These are phyloP conservation scores for Trichoderma oligosporum DNA, from an alignment of 2,329 filamentous ascomycete species.

Conservation along the genomic window DNA sequence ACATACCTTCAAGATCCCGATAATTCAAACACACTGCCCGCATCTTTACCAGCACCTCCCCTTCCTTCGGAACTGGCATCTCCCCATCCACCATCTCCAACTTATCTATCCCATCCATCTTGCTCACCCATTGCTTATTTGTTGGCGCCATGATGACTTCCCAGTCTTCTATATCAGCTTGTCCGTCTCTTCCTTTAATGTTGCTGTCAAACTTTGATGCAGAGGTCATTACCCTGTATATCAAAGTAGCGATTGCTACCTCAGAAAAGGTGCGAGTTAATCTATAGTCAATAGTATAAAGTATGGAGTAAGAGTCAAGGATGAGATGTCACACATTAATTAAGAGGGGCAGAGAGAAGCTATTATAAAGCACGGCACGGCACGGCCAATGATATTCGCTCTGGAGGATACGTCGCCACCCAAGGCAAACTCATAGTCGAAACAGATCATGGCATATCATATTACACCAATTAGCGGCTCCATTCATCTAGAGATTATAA, in stretches of 20 bases:
- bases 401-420: not conserved
- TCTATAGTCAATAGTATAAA: too few relatives aligned
- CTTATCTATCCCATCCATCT: constrained; percentile 54
- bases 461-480: not conserved
- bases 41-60: constrained; percentile 51
- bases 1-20: constrained; percentile 46
- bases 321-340: too few relatives aligned
- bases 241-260: too few relatives aligned
- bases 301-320: too few relatives aligned
- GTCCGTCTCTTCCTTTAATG: not conserved
- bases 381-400: too few relatives aligned
- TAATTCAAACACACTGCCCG: constrained; percentile 47
- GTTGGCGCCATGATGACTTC: constrained; percentile 5
- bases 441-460: too few relatives aligned
- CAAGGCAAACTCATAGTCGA: too few relatives aligned
- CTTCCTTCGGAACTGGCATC: constrained; percentile 45
- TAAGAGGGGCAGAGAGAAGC: too few relatives aligned
- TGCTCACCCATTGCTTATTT: constrained; percentile 51
- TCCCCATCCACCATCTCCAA: constrained; percentile 43
- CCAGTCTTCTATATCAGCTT: not conserved
- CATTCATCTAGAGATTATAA: not conserved
- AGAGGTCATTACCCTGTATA: constrained; percentile 3
- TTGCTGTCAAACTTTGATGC: not conserved
- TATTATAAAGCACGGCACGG: too few relatives aligned
- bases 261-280: too few relatives aligned